These are phyloP conservation scores for Trichoderma koningiopsis DNA, from an alignment of 2,329 filamentous ascomycete species.

Conservation along the genomic window DNA sequence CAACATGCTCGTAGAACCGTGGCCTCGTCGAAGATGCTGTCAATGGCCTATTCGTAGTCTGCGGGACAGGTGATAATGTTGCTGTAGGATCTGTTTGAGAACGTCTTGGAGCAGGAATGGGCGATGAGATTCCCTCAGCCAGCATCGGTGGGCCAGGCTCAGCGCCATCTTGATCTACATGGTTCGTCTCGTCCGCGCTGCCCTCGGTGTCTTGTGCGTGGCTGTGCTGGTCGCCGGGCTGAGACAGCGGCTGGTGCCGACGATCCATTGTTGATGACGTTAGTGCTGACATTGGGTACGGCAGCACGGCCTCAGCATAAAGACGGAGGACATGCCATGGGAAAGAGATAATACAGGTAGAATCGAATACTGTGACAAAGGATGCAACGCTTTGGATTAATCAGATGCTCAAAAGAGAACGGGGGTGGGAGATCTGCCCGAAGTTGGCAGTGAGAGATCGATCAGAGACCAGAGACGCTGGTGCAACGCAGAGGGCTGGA, in stretches of 20 bases:
- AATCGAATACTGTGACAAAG: not conserved
- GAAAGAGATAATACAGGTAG: not conserved
- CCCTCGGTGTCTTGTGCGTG: not conserved
- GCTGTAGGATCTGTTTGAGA: constrained; percentile 21
- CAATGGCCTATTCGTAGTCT: not conserved
- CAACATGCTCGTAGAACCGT: constrained; percentile 1
- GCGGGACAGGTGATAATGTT: not conserved
- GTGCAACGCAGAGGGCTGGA: constrained; percentile 1
- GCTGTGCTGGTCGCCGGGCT: not conserved
- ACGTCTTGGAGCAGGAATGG: constrained; percentile 15
- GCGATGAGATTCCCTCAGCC: not conserved
- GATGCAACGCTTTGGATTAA: not conserved
- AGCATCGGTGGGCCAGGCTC: not conserved
- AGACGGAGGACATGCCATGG: not conserved
- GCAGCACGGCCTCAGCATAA: not conserved
- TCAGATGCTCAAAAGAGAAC: not conserved
- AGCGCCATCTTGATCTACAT: not conserved
- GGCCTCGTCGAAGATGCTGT: not conserved
- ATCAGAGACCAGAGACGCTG: not conserved
- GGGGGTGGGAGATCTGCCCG: not conserved
- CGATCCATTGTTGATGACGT: constrained; percentile 6
- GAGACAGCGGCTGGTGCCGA: constrained; percentile 5
- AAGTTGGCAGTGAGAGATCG: not conserved
- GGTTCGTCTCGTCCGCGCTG: not conserved
- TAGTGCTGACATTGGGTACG: constrained; percentile 14